A percentile compares a stretch with the other conserved stretches of the same genome.
These are phyloP conservation scores for Oryza meridionalis DNA, from an alignment of 176 grass and related monocot genomes.

Conservation along the genomic window DNA sequence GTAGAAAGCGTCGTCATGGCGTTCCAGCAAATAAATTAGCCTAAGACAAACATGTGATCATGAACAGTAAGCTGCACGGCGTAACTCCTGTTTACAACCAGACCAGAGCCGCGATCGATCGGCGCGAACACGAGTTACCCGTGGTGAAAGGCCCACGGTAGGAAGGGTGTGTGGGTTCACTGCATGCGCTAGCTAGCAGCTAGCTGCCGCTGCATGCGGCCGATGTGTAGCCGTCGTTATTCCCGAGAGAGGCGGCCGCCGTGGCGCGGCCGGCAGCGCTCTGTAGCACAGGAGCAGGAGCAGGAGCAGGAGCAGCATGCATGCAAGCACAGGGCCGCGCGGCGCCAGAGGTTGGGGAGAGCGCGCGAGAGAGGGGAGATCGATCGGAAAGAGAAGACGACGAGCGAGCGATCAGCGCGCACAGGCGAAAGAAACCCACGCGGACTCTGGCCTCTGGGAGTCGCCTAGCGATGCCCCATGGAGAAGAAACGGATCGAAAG, in stretches of 20 bases:
- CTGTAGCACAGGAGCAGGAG: neutral
- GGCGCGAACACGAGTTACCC: neutral
- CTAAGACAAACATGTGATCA: neutral
- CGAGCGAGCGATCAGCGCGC: conserved; percentile 8
- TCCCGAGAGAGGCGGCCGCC: conserved; percentile 36
- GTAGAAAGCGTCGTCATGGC: no score
- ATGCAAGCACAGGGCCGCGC: neutral
- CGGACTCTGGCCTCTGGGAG: neutral
- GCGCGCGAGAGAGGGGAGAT: neutral
- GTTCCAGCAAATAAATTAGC: neutral
- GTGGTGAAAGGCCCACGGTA: conserved; percentile 21
- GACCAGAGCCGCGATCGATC: neutral
- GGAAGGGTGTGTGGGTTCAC: neutral
- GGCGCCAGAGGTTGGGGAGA: conserved; percentile 16
- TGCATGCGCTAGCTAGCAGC: neutral
- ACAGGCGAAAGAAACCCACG: neutral
- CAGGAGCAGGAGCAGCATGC: conserved; percentile 27
- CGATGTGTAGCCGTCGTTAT: conserved; percentile 42
- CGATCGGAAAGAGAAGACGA: neutral
- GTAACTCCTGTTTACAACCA: neutral
- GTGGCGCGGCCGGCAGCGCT: neutral
- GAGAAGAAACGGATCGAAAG: conserved; percentile 23
- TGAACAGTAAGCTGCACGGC: neutral
- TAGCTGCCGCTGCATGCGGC: neutral
- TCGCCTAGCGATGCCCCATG: neutral